A percentile compares a stretch with the other conserved stretches of the same genome.
phyloP scores from a whole-genome alignment of 2,329 filamentous ascomycete genomes.

The Xylariaceae sp. region DNA sequence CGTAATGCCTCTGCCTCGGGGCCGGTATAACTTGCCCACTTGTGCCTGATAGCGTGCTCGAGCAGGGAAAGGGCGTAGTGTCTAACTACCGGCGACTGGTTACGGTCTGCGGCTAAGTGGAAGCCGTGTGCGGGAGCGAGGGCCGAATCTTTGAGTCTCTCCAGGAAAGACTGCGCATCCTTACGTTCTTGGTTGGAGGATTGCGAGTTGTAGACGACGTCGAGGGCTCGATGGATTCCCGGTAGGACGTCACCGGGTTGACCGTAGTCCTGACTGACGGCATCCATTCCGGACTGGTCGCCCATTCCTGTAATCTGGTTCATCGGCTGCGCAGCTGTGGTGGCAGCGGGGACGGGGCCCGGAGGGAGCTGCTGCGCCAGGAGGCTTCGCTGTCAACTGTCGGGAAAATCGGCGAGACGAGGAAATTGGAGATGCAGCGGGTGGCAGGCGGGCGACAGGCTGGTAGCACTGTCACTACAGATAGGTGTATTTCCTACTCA shows the following conservation, averaged over 20 bases:
- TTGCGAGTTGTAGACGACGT: conserved; percentile 77
- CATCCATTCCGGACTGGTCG: conserved; percentile 32
- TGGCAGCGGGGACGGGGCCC: conserved; percentile 5
- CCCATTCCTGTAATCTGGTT: conserved; percentile 27
- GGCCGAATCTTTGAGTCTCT: conserved; percentile 71
- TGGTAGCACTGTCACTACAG: background rate
- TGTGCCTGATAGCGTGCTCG: conserved; percentile 82
- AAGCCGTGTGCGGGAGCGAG: conserved; percentile 84
- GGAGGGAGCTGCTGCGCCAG: conserved; percentile 6
- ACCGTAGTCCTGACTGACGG: conserved; percentile 25
- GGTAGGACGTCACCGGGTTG: conserved; percentile 43
- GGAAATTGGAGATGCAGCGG: conserved; percentile 24
- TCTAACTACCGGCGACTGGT: conserved; percentile 74
- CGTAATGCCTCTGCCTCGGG: conserved; percentile 65
- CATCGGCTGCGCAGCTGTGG: conserved; percentile 26
- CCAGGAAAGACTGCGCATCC: conserved; percentile 79
- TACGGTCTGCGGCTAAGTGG: conserved; percentile 67
- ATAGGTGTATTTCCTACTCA: too few species aligned
- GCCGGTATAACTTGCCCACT: conserved; percentile 67
- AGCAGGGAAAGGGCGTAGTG: conserved; percentile 92
- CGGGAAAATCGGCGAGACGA: too few species aligned
- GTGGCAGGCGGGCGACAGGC: too few species aligned
- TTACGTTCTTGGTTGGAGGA: conserved; percentile 77
- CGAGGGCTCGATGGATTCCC: conserved; percentile 76
- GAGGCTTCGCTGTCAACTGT: conserved; percentile 13